Base-by-base conservation (phyloP, 2,329 filamentous ascomycete genomes). In the Colletotrichum orchidophilum region DNA sequence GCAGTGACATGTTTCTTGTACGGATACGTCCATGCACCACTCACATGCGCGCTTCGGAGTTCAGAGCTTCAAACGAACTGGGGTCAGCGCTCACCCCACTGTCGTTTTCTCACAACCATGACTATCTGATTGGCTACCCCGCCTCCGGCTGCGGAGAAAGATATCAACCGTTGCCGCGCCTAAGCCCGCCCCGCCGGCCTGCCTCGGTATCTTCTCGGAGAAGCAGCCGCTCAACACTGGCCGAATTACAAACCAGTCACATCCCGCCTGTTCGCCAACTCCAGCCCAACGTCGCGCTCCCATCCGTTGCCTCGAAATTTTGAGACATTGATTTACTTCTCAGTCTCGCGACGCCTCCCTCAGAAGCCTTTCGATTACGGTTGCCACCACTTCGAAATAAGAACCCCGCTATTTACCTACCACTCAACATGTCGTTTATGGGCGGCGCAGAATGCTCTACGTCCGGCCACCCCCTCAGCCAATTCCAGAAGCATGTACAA, bases 401-500 rank as follows among this genome's bases (percentile, higher is more conserved):
- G 18, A 18, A 29, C 35, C 27, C 29, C 33, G 39, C 26, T n/a
- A n/a, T n/a, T 29, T 21, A 27, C 59, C 58, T 57, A 57, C 63
- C 71, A 70, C 64, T 21, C 77, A 86, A 73, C 75, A 98, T 99
- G 96, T 98, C 96, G 66, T 98, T 99, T 82, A 89, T 98, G 78
- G 94, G 94, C 83, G 95, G 96, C 77, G 93, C 96, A 77, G 96
- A 98, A 85, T 99, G 96, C 88, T 98, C 96, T 67, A 97, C 96
- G 73, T 95, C 94, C 75, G 94, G 93, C 79, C 99, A 99, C 83
- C 96, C 97, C 69, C 91, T 99, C 78, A 96, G 94, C 80, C 96
- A 98, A 86, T 97, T 99, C 82, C 94, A 95, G 74, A 99, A 99
- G 83, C 95, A 98, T 82, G 94, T 96, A 68, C 94, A 97, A 80